phyloP scores from a whole-genome alignment of 2,329 filamentous ascomycete species.

The Diaporthe sp. region DNA sequence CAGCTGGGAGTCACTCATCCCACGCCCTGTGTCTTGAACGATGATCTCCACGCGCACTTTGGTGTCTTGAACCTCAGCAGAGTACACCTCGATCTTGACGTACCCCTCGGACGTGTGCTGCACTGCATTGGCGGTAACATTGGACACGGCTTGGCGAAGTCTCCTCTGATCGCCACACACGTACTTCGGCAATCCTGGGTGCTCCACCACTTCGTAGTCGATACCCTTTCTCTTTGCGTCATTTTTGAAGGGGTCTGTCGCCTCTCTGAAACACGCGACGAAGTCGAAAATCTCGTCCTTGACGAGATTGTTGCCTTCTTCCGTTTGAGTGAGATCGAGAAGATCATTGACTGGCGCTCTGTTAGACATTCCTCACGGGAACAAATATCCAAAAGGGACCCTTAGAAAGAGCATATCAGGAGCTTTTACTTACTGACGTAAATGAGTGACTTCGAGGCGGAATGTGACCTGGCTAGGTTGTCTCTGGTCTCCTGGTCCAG shows the following conservation, averaged over 20 bases:
- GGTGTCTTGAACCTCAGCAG: slow-evolving; percentile 65
- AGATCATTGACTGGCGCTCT: slow-evolving; percentile 78
- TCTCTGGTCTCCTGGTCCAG: slow-evolving; percentile 88
- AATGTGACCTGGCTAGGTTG: slow-evolving; percentile 86
- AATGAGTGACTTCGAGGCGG: slow-evolving; percentile 91
- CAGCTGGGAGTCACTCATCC: slow-evolving; percentile 67
- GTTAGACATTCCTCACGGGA: not conserved
- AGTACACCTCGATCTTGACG: slow-evolving; percentile 79
- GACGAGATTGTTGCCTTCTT: slow-evolving; percentile 83
- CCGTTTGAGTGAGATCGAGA: slow-evolving; percentile 88
- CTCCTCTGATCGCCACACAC: slow-evolving; percentile 85
- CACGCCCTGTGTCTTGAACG: slow-evolving; percentile 81
- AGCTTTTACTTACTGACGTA: slow-evolving; percentile 73
- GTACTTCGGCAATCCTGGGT: slow-evolving; percentile 76
- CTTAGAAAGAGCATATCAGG: too few relatives aligned
- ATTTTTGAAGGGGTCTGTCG: slow-evolving; percentile 78
- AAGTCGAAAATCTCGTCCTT: slow-evolving; percentile 88
- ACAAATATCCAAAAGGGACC: too few relatives aligned
- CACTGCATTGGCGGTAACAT: slow-evolving; percentile 87
- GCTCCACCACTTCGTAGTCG: slow-evolving; percentile 75
- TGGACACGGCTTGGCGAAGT: slow-evolving; percentile 86
- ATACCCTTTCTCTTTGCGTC: slow-evolving; percentile 85
- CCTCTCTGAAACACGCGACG: slow-evolving; percentile 78
- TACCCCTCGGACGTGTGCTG: slow-evolving; percentile 79
- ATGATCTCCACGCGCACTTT: slow-evolving; percentile 80